Percentiles rank a stretch among this genome's conserved stretches.
phyloP scores from a whole-genome alignment of 768 basidiomycete species.

The Suillus fuscotomentosus region DNA sequence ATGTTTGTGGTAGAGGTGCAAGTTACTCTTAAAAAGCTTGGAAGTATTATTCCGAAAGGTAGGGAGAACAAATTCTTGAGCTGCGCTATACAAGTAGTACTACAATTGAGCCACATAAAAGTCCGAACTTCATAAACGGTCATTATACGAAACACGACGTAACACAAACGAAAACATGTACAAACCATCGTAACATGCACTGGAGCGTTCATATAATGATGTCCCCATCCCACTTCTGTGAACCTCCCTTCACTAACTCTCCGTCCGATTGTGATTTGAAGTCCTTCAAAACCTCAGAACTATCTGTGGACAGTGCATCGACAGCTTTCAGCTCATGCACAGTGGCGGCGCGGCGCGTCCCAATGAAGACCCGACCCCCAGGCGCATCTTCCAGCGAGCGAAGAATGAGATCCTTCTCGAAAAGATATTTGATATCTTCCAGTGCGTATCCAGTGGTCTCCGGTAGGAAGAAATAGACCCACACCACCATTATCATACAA shows the following conservation, averaged over 20 bases:
- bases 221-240: not conserved
- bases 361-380: slow-evolving; percentile 27
- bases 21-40: too few relatives aligned
- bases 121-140: too few relatives aligned
- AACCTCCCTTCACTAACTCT: not conserved
- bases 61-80: too few relatives aligned
- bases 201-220: slow-evolving; percentile 2
- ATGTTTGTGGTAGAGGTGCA: too few relatives aligned
- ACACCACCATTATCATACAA: slow-evolving; percentile 29
- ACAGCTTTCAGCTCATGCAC: slow-evolving; percentile 25
- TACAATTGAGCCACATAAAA: too few relatives aligned
- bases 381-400: slow-evolving; percentile 33
- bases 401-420: slow-evolving; percentile 30
- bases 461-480: slow-evolving; percentile 36
- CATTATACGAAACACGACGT: too few relatives aligned
- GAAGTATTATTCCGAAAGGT: too few relatives aligned
- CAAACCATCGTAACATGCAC: too few relatives aligned
- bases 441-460: slow-evolving; percentile 40
- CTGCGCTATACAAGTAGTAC: too few relatives aligned
- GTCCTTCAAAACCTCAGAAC: not conserved
- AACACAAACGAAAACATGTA: too few relatives aligned
- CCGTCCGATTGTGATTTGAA: not conserved
- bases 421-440: slow-evolving; percentile 37
- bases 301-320: not conserved
- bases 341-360: slow-evolving; percentile 19